Evolutionary conservation across 495 filamentous ascomycete species (phyloP).

Genomic region (Pseudoneurospora amorphoporcata): DNA sequence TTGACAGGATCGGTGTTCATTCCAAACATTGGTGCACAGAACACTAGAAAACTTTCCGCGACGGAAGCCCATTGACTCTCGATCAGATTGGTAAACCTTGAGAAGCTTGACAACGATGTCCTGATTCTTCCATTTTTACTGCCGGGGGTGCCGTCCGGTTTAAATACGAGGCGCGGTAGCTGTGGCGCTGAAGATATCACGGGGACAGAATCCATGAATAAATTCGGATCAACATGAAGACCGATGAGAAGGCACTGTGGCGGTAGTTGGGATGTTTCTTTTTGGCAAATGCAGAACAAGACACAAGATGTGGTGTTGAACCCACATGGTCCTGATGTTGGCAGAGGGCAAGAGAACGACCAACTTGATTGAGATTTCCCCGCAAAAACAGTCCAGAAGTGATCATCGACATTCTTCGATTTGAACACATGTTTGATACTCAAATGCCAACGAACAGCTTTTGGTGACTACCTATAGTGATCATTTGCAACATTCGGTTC

Average conservation of each 20-base stretch:
- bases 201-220: neutral
- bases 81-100: neutral
- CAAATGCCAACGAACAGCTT: too few species aligned
- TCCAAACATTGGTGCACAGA: neutral
- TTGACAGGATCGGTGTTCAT: neutral
- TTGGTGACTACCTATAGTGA: too few species aligned
- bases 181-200: neutral
- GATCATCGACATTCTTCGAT: neutral
- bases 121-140: neutral
- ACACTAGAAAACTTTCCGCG: neutral
- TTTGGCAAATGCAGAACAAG: neutral
- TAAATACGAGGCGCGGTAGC: neutral
- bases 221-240: neutral
- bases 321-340: accelerated
- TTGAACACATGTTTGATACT: neutral
- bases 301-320: neutral
- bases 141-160: neutral
- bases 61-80: neutral
- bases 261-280: neutral
- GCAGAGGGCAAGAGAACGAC: neutral
- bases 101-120: neutral
- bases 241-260: neutral
- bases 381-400: neutral
- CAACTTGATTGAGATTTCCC: neutral
- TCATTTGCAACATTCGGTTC: too few species aligned